Evolutionary conservation across 176 grass and related monocot species (phyloP).

Genomic region (Carex kokanica): DNA sequence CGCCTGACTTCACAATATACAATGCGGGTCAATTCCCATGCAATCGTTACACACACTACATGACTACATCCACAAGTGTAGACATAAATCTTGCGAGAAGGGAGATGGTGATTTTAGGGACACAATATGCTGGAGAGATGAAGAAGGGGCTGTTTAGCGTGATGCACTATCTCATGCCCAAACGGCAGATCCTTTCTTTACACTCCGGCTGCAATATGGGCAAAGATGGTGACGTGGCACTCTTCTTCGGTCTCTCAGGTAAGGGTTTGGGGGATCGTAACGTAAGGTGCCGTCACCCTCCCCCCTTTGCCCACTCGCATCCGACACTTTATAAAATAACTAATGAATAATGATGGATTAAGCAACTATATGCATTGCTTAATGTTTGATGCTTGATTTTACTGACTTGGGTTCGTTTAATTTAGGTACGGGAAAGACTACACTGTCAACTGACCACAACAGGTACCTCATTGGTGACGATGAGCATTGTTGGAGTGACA

Average conservation of each 20-base stretch:
- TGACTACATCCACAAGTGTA: conserved; percentile 95
- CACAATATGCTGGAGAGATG: conserved; percentile 99
- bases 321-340: conserved; percentile 19
- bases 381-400: background rate
- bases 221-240: conserved; percentile 85
- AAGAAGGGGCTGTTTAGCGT: conserved; percentile 98
- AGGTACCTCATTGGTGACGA: conserved; percentile 84
- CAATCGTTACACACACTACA: conserved; percentile 99
- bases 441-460: conserved; percentile 89
- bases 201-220: conserved; percentile 99
- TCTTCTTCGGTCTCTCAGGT: conserved; percentile 99
- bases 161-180: conserved; percentile 99
- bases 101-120: conserved; percentile 99
- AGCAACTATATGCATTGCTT: background rate
- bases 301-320: conserved; percentile 55
- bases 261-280: conserved; percentile 39
- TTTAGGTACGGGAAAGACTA: conserved; percentile 90
- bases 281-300: conserved; percentile 54
- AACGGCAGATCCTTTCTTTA: conserved; percentile 78
- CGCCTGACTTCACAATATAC: conserved; percentile 99
- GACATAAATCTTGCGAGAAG: conserved; percentile 87
- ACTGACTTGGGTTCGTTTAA: background rate
- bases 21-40: conserved; percentile 98
- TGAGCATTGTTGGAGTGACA: conserved; percentile 95
- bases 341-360: conserved; percentile 12